These are phyloP conservation scores for Byssochlamys sp. DNA, from an alignment of 2,329 filamentous ascomycete genomes.

Conservation along the genomic window DNA sequence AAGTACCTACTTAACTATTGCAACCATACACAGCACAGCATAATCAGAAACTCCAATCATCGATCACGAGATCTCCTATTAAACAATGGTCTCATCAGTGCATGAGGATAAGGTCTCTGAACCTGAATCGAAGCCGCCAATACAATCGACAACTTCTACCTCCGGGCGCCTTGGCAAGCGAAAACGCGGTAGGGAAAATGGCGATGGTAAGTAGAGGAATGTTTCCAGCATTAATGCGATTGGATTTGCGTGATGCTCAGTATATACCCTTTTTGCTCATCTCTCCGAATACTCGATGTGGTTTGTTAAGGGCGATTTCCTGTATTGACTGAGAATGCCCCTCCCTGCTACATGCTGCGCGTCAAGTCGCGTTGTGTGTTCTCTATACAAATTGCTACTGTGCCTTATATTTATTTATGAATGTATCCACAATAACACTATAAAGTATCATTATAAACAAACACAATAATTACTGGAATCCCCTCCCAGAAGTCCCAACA, in stretches of 20 bases:
- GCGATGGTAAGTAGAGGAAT: background rate
- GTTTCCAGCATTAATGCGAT: background rate
- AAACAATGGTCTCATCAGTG: background rate
- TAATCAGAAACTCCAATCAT: background rate
- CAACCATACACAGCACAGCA: background rate
- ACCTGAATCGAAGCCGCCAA: background rate
- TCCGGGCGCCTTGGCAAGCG: background rate
- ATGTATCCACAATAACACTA: background rate
- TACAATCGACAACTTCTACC: background rate
- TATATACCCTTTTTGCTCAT: background rate
- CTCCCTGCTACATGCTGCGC: background rate
- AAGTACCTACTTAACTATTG: background rate
- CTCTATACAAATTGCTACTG: background rate
- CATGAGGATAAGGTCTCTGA: background rate
- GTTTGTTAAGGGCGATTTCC: background rate
- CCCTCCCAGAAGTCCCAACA: background rate
- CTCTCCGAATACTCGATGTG: background rate
- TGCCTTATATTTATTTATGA: background rate
- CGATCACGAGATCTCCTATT: background rate
- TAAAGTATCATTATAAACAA: background rate
- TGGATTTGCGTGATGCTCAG: background rate
- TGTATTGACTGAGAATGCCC: too few relatives aligned
- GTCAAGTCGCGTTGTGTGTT: background rate
- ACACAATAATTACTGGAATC: background rate
- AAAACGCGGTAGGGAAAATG: background rate